phyloP scores from a whole-genome alignment of 2,329 filamentous ascomycete genomes.

The Trichoderma sp. region DNA sequence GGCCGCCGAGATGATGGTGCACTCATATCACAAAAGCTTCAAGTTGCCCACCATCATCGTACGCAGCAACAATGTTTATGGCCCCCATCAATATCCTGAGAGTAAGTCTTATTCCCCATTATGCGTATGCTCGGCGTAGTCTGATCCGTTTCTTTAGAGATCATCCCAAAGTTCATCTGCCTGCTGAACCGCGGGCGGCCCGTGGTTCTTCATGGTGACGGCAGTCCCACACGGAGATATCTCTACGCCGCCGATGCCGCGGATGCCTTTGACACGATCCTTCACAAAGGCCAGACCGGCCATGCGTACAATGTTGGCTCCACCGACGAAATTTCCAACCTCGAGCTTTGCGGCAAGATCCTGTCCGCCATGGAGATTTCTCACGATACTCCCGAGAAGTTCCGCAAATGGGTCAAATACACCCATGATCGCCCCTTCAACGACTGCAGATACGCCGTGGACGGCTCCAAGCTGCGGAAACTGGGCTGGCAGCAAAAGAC shows the following conservation, averaged over 20 bases:
- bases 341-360: constrained; percentile 67
- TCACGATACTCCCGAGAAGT: constrained; percentile 53
- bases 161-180: constrained; percentile 80
- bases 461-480: constrained; percentile 66
- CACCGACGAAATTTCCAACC: constrained; percentile 74
- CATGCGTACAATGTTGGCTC: constrained; percentile 84
- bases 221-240: constrained; percentile 73
- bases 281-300: constrained; percentile 73
- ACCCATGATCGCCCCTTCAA: constrained; percentile 79
- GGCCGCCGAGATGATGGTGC: constrained; percentile 82
- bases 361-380: constrained; percentile 63
- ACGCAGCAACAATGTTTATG: constrained; percentile 82
- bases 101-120: constrained; percentile 55
- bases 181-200: constrained; percentile 67
- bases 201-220: constrained; percentile 75
- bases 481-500: constrained; percentile 73
- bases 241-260: constrained; percentile 78
- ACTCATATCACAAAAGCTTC: constrained; percentile 83
- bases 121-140: background rate
- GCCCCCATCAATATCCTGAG: constrained; percentile 81
- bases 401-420: constrained; percentile 69
- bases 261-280: constrained; percentile 80
- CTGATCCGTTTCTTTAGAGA: constrained; percentile 55
- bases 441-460: constrained; percentile 72
- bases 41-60: constrained; percentile 79